Conservation (phyloP, 2,329 filamentous ascomycete species). For the Diaporthe vexans region DNA sequence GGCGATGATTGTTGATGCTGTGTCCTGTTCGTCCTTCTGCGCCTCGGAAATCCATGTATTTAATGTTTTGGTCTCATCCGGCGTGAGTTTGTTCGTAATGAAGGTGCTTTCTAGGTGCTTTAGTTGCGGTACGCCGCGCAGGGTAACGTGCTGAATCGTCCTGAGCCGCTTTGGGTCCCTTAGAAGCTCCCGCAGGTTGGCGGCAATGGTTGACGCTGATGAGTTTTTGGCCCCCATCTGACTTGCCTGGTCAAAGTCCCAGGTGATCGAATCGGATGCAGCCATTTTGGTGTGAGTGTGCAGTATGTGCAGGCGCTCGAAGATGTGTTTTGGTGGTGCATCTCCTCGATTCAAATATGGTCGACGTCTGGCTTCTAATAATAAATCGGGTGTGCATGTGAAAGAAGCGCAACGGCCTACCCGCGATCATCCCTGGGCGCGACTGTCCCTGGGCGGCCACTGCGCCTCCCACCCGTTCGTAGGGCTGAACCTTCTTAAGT, state of each 20-base stretch:
- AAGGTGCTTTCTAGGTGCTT: neutral
- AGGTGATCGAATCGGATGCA: neutral
- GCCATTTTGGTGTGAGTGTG: neutral
- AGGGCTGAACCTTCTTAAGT: conserved; percentile 5
- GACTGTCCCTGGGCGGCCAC: too few relatives aligned
- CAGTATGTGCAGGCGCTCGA: neutral
- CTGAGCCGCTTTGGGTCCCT: neutral
- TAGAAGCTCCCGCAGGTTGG: neutral
- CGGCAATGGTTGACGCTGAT: neutral
- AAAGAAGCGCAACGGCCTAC: neutral
- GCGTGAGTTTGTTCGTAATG: neutral
- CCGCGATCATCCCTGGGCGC: neutral
- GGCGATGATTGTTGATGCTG: neutral
- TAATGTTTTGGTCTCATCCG: neutral
- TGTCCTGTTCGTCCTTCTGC: neutral
- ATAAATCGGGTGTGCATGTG: neutral
- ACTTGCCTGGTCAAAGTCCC: conserved; percentile 1
- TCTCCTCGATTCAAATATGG: neutral
- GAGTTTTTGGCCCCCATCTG: neutral
- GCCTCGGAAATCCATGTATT: neutral
- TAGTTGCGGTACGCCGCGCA: conserved; percentile 3
- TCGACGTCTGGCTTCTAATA: neutral
- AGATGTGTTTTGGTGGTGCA: neutral
- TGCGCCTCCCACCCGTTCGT: neutral
- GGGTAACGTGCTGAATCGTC: neutral